Percentiles rank a stretch among this genome's conserved stretches.
Evolutionary conservation across 768 basidiomycete genomes (phyloP).

Genomic region (Hygrocybe punicea): DNA sequence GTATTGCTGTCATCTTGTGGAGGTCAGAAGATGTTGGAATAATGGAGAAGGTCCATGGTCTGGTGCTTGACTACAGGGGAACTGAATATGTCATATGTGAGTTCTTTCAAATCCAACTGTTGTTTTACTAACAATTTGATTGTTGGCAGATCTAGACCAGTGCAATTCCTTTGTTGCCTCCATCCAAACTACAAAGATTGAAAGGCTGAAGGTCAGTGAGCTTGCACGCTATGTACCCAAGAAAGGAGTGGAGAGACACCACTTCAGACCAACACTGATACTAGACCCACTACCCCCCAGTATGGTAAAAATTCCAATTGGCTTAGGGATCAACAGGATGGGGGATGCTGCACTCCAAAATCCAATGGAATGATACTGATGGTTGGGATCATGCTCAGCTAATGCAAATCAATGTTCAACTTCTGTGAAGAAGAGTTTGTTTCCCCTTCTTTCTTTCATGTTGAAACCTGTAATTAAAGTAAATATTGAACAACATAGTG

Average conservation of each 20-base stretch:
- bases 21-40: background rate
- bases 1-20: background rate
- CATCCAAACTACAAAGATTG: background rate
- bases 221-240: background rate
- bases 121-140: background rate
- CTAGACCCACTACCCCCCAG: background rate
- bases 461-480: too few relatives aligned
- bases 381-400: too few relatives aligned
- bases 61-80: background rate
- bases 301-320: background rate
- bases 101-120: background rate
- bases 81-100: background rate
- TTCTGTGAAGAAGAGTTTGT: too few relatives aligned
- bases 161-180: background rate
- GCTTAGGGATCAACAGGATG: too few relatives aligned
- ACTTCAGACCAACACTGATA: background rate
- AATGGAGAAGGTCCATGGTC: background rate
- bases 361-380: too few relatives aligned
- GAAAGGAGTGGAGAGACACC: background rate
- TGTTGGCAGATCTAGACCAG: background rate
- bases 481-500: too few relatives aligned
- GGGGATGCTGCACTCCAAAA: too few relatives aligned
- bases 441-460: too few relatives aligned
- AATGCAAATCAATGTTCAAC: too few relatives aligned
- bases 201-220: background rate